These are phyloP conservation scores for Skeletonema costatum DNA, from an alignment of 108 stramenopile genomes.

Conservation along the genomic window DNA sequence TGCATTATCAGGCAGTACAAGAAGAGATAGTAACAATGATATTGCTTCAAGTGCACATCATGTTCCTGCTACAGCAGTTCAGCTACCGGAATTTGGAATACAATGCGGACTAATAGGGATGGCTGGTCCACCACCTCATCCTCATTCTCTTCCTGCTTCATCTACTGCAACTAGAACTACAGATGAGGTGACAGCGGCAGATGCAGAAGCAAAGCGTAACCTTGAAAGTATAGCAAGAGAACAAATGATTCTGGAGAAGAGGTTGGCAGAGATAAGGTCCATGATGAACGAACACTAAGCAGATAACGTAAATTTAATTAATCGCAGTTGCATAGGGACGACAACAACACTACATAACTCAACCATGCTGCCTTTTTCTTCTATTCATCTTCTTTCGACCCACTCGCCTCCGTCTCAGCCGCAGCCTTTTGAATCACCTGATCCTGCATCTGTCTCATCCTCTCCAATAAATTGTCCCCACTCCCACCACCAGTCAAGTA, in stretches of 20 bases:
- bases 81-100: background rate
- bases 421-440: constrained; percentile 31
- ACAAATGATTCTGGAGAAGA: background rate
- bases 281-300: background rate
- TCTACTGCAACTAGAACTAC: background rate
- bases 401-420: background rate
- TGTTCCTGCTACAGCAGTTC: background rate
- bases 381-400: constrained; percentile 2
- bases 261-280: background rate
- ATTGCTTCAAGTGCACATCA: background rate
- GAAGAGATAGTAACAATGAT: background rate
- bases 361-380: background rate
- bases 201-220: background rate
- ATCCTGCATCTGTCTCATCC: constrained; percentile 48
- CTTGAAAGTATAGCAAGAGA: background rate
- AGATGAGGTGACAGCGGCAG: background rate
- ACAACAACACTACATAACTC: background rate
- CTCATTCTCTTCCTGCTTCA: background rate
- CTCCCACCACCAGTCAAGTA: constrained; percentile 8
- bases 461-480: constrained; percentile 22
- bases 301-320: background rate
- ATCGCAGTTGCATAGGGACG: background rate
- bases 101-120: background rate
- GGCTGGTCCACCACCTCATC: background rate
- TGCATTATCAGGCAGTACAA: background rate